These are phyloP conservation scores for Apophysomyces sp. DNA, from an alignment of 371 early-diverging fungal genomes.

Conservation along the genomic window DNA sequence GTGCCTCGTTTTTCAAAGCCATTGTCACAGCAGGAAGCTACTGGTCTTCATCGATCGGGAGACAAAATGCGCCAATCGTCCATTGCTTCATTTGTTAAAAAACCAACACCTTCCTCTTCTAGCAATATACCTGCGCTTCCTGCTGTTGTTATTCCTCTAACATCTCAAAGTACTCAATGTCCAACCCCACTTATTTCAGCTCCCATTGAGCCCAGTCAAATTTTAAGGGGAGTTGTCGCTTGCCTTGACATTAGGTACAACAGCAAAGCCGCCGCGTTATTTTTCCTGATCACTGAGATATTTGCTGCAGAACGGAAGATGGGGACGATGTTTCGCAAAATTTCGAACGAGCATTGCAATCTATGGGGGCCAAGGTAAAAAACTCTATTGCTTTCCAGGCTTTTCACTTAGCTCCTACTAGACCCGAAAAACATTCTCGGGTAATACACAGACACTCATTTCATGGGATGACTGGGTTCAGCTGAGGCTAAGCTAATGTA, in stretches of 20 bases:
- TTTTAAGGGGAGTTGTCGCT: constrained; percentile 41
- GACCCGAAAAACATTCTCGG: constrained; percentile 31
- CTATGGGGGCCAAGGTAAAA: constrained; percentile 48
- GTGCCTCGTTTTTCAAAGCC: background rate
- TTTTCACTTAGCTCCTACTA: constrained; percentile 3
- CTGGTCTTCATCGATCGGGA: background rate
- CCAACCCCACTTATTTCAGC: background rate
- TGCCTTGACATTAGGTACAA: constrained; percentile 42
- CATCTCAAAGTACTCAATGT: background rate
- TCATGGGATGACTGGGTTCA: too few species aligned
- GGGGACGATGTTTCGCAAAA: constrained; percentile 48
- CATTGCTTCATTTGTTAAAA: background rate
- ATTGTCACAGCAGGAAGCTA: background rate
- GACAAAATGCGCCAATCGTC: background rate
- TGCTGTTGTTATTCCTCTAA: background rate
- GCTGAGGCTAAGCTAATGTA: background rate
- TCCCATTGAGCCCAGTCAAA: constrained; percentile 12
- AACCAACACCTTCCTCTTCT: background rate
- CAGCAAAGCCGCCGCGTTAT: too few species aligned
- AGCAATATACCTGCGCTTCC: background rate
- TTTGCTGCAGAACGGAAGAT: constrained; percentile 46
- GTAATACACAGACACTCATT: constrained; percentile 4
- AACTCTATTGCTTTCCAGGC: background rate
- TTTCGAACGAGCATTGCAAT: constrained; percentile 41
- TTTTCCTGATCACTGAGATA: background rate